These are phyloP conservation scores for Pelargonium australe DNA, from an alignment of 441 rosid species.

Conservation along the genomic window DNA sequence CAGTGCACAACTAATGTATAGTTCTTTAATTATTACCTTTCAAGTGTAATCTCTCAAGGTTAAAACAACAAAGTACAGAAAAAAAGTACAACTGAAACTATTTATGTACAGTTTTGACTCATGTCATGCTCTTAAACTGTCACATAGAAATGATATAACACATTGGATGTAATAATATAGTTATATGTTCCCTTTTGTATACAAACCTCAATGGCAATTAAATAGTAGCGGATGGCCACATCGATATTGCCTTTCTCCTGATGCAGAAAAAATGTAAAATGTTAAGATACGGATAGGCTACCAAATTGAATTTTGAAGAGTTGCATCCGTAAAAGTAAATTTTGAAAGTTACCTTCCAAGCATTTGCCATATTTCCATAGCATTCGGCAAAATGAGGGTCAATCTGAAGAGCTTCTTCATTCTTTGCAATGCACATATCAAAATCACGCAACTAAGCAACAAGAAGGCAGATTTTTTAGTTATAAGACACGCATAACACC, in stretches of 20 bases:
- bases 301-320: background rate
- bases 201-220: slow-evolving; percentile 96
- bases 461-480: slow-evolving; percentile 1
- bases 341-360: slow-evolving; percentile 69
- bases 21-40: background rate
- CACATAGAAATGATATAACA: background rate
- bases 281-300: background rate
- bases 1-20: background rate
- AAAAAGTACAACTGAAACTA: background rate
- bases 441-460: slow-evolving; percentile 67
- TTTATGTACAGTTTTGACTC: background rate
- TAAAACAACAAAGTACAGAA: background rate
- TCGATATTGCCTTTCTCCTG: slow-evolving; percentile 98
- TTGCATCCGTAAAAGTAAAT: background rate
- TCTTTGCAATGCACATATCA: slow-evolving; percentile 92
- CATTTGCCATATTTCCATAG: slow-evolving; percentile 98
- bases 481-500: background rate
- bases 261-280: background rate
- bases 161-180: background rate
- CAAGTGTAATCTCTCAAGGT: background rate
- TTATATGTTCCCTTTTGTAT: background rate
- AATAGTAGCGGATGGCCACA: slow-evolving; percentile 81
- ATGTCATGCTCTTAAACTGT: background rate
- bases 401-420: slow-evolving; percentile 90
- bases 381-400: slow-evolving; percentile 97